Evolutionary conservation across 352 stramenopile genomes (phyloP), one percentile per base, ranked within the genome.

Genomic region (Pythium aristosporum): DNA sequence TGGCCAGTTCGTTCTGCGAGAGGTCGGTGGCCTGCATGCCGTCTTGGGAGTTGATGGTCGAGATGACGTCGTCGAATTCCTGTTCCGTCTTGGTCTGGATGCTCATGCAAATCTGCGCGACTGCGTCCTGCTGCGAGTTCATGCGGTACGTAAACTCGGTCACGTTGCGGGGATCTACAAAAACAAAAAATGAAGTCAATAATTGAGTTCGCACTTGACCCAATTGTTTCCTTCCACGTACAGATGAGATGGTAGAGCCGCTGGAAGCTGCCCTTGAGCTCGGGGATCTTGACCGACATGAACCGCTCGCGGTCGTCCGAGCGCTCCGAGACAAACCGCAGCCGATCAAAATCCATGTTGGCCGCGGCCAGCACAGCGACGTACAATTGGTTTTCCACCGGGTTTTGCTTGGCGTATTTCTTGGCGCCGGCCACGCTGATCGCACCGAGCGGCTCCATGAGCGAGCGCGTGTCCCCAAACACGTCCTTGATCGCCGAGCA

Each of bases 301-400:
- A 98, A 95, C 30, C 85, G 87, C 77, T 99, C 97, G 16, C 92
- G 96, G 51, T 96, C 89, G 74, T 99, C 97, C 32, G 85, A 92
- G 71, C 77, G 76, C 48, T 91, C 82, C 6, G 91, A 91, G 9
- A 99, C 92, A 66, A 99, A 99, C 41, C 97, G 88, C n/a, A 99
- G 82, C 18, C 97, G 91, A 74, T 99, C 96, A 80, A 99, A 99
- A 79, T 99, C 97, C 96, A 99, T 99, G 76, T 99, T 99, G n/a
- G 97, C 97, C 11, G 97, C 97, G 10, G 94, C 98, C 46, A 98
- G 87, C 49, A 99, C 92, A 8, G 94, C 96, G 13, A 98, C 94
- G 56, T 98, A 93, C 46, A 88, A 98, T 58, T 92, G 80, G 44
- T 91, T 77, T 36, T 68, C 52, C 0, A 37, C 4, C 25, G 79